Conservation (phyloP, 495 filamentous ascomycete genomes). For the Aspergillus cristatus region DNA sequence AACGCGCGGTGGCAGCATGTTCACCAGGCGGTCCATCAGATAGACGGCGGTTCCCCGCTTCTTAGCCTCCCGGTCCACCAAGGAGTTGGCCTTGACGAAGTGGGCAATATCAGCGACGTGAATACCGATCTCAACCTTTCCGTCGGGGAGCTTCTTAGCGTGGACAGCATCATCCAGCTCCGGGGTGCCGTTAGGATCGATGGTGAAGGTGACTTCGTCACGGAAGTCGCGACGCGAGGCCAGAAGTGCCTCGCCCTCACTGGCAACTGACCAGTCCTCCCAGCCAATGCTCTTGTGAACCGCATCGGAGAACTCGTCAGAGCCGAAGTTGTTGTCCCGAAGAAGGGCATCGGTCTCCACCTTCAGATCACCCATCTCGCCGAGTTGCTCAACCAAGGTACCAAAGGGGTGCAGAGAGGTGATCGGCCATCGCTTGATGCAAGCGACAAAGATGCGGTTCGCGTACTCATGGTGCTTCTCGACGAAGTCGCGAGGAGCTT, state of each 20-base stretch:
- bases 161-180: slow-evolving; percentile 89
- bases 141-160: slow-evolving; percentile 70
- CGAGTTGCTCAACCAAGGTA: slow-evolving; percentile 92
- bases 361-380: slow-evolving; percentile 92
- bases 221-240: slow-evolving; percentile 84
- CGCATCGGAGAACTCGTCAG: slow-evolving; percentile 95
- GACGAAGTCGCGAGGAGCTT: slow-evolving; percentile 94
- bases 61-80: slow-evolving; percentile 95
- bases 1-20: slow-evolving; percentile 78
- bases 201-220: slow-evolving; percentile 79
- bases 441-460: slow-evolving; percentile 95
- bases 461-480: slow-evolving; percentile 97
- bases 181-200: slow-evolving; percentile 73
- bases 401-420: slow-evolving; percentile 98
- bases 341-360: slow-evolving; percentile 96
- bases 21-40: slow-evolving; percentile 81
- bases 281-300: slow-evolving; percentile 86
- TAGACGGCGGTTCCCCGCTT: slow-evolving; percentile 96
- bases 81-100: slow-evolving; percentile 91
- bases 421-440: slow-evolving; percentile 99
- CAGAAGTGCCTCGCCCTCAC: slow-evolving; percentile 68
- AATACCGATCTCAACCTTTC: slow-evolving; percentile 85
- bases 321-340: slow-evolving; percentile 95
- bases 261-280: slow-evolving; percentile 80
- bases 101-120: slow-evolving; percentile 95